A percentile compares a stretch with the other conserved stretches of the same genome.
phyloP scores from a whole-genome alignment of 805 yeast genomes.

The Metschnikowia matae region DNA sequence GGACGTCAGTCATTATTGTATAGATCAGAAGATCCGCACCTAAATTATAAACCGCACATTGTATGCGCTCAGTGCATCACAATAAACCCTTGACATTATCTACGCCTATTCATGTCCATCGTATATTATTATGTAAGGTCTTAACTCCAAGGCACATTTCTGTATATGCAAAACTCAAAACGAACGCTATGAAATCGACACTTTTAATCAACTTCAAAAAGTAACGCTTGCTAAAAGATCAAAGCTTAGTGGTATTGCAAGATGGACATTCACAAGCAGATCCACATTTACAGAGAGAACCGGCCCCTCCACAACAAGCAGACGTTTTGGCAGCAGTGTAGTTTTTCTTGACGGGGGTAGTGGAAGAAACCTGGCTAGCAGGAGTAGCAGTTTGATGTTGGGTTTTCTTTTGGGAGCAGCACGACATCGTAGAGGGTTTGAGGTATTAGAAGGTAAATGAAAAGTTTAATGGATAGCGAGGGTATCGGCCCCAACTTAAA shows the following conservation, averaged over 20 bases:
- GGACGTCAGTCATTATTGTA: no score
- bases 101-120: not conserved
- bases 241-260: conserved; percentile 42
- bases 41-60: no score
- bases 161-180: no score
- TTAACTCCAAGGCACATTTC: no score
- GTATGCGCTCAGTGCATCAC: no score
- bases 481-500: not conserved
- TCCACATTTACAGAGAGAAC: conserved; percentile 40
- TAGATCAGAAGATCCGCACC: no score
- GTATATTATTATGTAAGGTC: not conserved
- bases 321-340: conserved; percentile 14
- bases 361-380: conserved; percentile 1
- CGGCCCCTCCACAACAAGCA: conserved; percentile 27
- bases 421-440: conserved; percentile 10
- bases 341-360: conserved; percentile 13
- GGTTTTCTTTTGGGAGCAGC: conserved; percentile 14
- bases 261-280: conserved; percentile 37
- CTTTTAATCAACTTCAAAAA: not conserved
- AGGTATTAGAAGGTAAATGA: not conserved
- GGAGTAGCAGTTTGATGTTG: not conserved
- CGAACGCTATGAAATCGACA: not conserved
- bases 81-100: not conserved
- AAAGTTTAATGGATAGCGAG: conserved; percentile 1
- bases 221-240: not conserved